Conservation (phyloP, 164 flowering plant genomes). For the Protea cynaroides region DNA sequence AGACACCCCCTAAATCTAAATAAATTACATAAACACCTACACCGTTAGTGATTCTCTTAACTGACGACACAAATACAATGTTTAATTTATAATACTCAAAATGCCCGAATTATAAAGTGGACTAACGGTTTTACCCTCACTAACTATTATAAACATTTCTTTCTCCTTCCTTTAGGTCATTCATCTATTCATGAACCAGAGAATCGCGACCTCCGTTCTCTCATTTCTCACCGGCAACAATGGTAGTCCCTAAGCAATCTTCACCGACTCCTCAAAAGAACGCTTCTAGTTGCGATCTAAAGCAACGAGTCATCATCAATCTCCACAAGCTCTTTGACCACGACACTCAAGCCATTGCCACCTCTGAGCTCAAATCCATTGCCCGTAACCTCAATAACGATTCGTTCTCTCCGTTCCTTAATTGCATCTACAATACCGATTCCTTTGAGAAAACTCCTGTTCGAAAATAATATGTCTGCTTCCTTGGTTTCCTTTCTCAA, state of each 20-base stretch:
- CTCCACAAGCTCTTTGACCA: conserved; percentile 79
- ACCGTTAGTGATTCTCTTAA: no score
- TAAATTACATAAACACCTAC: no score
- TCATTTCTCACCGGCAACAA: no score
- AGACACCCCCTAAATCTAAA: no score
- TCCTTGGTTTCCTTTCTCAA: conserved; percentile 47
- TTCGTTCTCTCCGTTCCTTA: conserved; percentile 51
- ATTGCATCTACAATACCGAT: conserved; percentile 66
- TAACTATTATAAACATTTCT: no score
- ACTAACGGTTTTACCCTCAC: no score
- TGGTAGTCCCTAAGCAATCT: conserved; percentile 10
- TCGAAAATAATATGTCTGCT: conserved; percentile 57
- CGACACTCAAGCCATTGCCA: conserved; percentile 65
- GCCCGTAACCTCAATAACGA: conserved; percentile 36
- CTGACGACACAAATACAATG: no score
- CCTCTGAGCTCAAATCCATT: conserved; percentile 68
- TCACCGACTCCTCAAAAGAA: conserved; percentile 12
- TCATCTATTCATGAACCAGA: no score
- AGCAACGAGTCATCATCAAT: conserved; percentile 50
- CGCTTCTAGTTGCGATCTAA: conserved; percentile 42
- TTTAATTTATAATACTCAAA: no score
- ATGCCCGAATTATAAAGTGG: no score
- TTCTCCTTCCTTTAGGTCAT: no score
- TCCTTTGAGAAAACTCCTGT: conserved; percentile 62
- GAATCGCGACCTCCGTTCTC: no score